Conservation (phyloP, 495 filamentous ascomycete genomes). For the Xylaria palmicola region DNA sequence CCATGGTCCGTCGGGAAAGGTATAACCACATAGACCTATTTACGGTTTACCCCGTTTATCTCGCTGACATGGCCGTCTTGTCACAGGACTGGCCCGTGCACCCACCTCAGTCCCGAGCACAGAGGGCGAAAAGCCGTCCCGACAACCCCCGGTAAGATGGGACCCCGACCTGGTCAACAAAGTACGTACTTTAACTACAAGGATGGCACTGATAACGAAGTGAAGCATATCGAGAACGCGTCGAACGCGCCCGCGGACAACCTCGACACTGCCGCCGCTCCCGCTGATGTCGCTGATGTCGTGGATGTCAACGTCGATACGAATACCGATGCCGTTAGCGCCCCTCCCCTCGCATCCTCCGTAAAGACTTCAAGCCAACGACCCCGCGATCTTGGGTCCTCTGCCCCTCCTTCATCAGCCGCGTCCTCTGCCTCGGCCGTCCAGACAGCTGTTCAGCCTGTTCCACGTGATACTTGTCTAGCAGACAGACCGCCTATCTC, state of each 20-base stretch:
- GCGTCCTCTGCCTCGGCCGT: not conserved
- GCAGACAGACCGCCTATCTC: slow-evolving; percentile 5
- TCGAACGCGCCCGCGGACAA: not conserved
- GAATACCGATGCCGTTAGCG: not conserved
- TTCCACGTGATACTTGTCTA: slow-evolving; percentile 10
- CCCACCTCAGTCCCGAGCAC: not conserved
- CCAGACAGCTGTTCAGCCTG: not conserved
- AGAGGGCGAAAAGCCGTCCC: not conserved
- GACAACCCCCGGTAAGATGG: slow-evolving; percentile 5
- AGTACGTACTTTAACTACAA: slow-evolving; percentile 16
- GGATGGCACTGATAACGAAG: slow-evolving; percentile 32
- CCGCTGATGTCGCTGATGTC: too few species aligned
- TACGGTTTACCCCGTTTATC: not conserved
- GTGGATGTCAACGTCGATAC: not conserved
- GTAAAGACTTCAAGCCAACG: slow-evolving; percentile 7
- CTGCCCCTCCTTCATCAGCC: not conserved
- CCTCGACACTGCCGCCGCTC: not conserved
- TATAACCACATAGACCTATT: not conserved
- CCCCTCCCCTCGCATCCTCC: not conserved
- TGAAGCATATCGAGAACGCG: slow-evolving; percentile 25
- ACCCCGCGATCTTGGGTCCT: not conserved
- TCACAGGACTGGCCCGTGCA: not conserved
- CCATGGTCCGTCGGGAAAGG: not conserved
- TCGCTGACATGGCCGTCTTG: not conserved
- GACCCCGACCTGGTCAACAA: not conserved